Conservation (phyloP, 768 basidiomycete genomes). For the Lyophyllum decastes region DNA sequence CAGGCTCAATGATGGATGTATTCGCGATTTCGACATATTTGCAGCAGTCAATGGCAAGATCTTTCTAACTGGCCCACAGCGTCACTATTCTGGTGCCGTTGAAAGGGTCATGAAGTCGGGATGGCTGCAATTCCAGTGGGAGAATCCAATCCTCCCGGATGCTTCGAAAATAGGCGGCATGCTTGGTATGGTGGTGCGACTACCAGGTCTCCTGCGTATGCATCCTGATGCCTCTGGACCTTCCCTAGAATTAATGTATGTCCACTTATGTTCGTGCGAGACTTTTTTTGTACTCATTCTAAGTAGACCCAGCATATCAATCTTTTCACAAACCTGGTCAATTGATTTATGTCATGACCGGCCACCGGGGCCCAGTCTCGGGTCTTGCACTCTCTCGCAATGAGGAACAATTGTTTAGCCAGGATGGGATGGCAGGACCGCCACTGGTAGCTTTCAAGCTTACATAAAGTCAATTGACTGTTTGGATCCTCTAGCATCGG, state of each 20-base stretch:
- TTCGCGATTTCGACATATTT: slow-evolving; percentile 92
- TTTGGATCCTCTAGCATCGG: slow-evolving; percentile 74
- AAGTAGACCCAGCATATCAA: slow-evolving; percentile 86
- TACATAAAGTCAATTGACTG: slow-evolving; percentile 9
- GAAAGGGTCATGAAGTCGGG: slow-evolving; percentile 92
- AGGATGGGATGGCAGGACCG: slow-evolving; percentile 90
- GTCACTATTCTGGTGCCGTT: slow-evolving; percentile 86
- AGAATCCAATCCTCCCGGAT: slow-evolving; percentile 54
- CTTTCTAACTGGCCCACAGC: slow-evolving; percentile 84
- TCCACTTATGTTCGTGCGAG: slow-evolving; percentile 11
- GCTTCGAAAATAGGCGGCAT: slow-evolving; percentile 25
- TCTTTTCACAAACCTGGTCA: slow-evolving; percentile 91
- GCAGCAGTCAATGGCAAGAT: slow-evolving; percentile 84
- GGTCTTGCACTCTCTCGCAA: slow-evolving; percentile 79
- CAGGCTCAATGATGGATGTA: slow-evolving; percentile 92
- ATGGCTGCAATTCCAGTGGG: slow-evolving; percentile 89
- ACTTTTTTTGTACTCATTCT: slow-evolving; percentile 4
- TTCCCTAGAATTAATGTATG: slow-evolving; percentile 85
- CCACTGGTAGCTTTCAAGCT: slow-evolving; percentile 50
- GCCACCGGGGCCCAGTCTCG: slow-evolving; percentile 85
- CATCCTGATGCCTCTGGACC: slow-evolving; percentile 92
- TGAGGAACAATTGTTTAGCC: slow-evolving; percentile 86
- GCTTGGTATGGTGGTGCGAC: slow-evolving; percentile 40
- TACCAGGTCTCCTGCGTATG: slow-evolving; percentile 75
- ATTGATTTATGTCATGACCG: slow-evolving; percentile 68